These are phyloP conservation scores for Hamigera avellanea DNA, from an alignment of 495 filamentous ascomycete genomes.

Conservation along the genomic window DNA sequence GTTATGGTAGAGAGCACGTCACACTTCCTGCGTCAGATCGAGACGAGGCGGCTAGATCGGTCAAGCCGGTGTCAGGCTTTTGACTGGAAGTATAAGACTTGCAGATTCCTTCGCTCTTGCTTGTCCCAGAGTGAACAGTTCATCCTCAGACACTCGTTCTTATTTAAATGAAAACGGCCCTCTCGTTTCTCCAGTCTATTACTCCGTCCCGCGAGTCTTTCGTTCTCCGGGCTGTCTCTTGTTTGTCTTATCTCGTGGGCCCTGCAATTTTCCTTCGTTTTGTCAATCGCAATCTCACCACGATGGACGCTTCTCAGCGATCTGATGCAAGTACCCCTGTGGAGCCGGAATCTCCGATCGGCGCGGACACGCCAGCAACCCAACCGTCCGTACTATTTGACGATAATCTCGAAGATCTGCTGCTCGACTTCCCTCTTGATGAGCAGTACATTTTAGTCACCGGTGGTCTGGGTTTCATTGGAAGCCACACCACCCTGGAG, in stretches of 20 bases:
- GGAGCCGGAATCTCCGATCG: constrained; percentile 22
- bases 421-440: constrained; percentile 22
- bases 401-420: constrained; percentile 23
- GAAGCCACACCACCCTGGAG: constrained; percentile 52
- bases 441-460: constrained; percentile 44
- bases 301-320: constrained; percentile 21
- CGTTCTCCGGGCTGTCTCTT: too few species aligned
- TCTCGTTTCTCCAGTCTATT: too few species aligned
- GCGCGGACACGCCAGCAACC: constrained; percentile 28
- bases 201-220: too few species aligned
- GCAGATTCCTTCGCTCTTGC: constrained; percentile 5
- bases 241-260: too few species aligned
- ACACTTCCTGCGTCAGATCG: constrained; percentile 13
- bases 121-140: too few species aligned
- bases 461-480: constrained; percentile 57
- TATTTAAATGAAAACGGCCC: too few species aligned
- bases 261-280: too few species aligned
- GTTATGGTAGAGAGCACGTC: constrained; percentile 9
- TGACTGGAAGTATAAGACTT: constrained; percentile 13
- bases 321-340: constrained; percentile 23
- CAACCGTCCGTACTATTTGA: constrained; percentile 30
- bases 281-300: neutral
- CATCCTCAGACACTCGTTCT: too few species aligned
- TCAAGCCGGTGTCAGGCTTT: constrained; percentile 6
- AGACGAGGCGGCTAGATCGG: constrained; percentile 14